Base-by-base conservation (phyloP, 768 basidiomycete genomes). In the Podaxis sp. region DNA sequence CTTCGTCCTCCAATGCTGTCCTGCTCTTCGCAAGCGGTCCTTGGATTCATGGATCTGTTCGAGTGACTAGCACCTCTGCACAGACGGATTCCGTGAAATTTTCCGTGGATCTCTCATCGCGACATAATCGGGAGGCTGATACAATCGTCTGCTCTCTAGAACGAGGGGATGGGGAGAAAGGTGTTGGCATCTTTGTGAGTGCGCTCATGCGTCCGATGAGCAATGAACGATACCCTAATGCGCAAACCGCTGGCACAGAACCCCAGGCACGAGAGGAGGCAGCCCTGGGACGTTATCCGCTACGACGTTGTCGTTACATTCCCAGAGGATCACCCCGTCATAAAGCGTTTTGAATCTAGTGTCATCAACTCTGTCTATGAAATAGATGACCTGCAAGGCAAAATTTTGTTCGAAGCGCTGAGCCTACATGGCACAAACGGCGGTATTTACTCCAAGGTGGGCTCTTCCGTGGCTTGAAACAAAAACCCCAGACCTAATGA, bases 171-270 rank as follows among this genome's bases (percentile, higher is more conserved):
- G 61, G 61, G 15, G 61, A 62, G 24, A 37, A 11, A 13, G 61
- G 61, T 28, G 61, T 62, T 33, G 61, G 61, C 2, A 56, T 62
- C 5, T 62, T 62, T 33, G 61, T 62, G 17, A 62, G 61, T 41
- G 38, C 12, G 3, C 12, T 12, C 13, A 26, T 38, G 11, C 17
- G 2, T 33, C 8, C 15, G 49, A 26, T 13, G 10, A 22, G 13
- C 22, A 15, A 50, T 50, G 49, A 50, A 4, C 11, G 15, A 40
- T 38, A 2, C 26, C 13, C 12, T 53, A 15, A 40, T 30, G 6
- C 11, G 20, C 24, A 38, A 11, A 33, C 17, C 10, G 7, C 2
- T n/a, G 15, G 15, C 4, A 48, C 24, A 49, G 55, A 59, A 59
- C 17, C 58, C 58, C 5, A 26, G 38, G 17, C 13, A 28, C 3